Conservation (phyloP, 2,329 filamentous ascomycete species). For the Karstenula rhodostoma region DNA sequence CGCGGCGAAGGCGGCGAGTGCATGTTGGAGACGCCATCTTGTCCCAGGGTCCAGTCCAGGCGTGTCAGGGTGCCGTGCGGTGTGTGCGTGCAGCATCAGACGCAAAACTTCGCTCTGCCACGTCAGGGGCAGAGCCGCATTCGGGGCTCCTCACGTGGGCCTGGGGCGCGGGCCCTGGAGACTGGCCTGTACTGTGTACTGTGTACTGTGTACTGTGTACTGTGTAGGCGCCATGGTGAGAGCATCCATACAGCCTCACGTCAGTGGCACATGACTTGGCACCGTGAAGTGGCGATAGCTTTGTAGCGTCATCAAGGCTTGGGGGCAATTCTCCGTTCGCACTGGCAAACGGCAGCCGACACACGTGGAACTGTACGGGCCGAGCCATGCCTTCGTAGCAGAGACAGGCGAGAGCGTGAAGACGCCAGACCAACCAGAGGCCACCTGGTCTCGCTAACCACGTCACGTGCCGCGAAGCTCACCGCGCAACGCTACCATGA, state of each 20-base stretch:
- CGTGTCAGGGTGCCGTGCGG: neutral
- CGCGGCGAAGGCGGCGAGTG: conserved; percentile 16
- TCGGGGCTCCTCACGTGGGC: too few relatives aligned
- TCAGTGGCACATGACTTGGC: neutral
- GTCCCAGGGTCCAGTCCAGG: too few relatives aligned
- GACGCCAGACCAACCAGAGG: neutral
- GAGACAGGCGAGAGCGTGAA: neutral
- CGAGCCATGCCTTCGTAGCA: neutral
- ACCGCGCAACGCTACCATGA: conserved; percentile 15
- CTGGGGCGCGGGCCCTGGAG: too few relatives aligned
- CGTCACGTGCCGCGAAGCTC: conserved; percentile 31
- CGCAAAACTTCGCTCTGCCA: neutral
- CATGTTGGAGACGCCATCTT: neutral
- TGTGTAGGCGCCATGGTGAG: neutral
- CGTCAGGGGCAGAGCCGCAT: conserved; percentile 9
- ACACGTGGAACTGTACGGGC: neutral
- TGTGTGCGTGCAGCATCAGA: neutral
- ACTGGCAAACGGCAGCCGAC: neutral
- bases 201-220: too few relatives aligned
- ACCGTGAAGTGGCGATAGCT: neutral
- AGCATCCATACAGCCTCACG: neutral
- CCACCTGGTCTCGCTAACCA: conserved; percentile 2
- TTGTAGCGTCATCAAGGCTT: too few relatives aligned
- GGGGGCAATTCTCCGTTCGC: neutral
- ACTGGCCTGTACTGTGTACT: too few relatives aligned